phyloP scores from a whole-genome alignment of 441 rosid genomes.

The Brassica hybrid region DNA sequence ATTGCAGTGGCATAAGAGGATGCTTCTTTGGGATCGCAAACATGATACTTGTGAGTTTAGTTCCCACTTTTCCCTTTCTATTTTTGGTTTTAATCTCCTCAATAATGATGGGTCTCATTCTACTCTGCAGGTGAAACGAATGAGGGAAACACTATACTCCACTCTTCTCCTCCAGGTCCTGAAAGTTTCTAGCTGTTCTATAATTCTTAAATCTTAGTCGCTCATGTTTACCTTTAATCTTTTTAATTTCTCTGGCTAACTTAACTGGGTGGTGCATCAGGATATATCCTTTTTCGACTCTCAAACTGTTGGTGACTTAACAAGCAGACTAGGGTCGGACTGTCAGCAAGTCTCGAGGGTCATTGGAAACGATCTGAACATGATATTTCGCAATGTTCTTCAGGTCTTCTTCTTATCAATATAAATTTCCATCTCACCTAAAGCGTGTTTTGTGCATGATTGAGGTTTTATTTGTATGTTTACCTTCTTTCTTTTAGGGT shows the following conservation, averaged over 20 bases:
- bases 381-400: constrained; percentile 82
- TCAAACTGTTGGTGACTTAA: constrained; percentile 97
- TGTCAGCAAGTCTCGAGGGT: constrained; percentile 98
- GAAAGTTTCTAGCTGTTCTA: constrained; percentile 22
- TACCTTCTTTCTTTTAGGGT: constrained; percentile 63
- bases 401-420: constrained; percentile 63
- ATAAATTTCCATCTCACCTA: constrained; percentile 10
- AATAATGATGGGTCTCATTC: constrained; percentile 24
- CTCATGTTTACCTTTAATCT: constrained; percentile 19
- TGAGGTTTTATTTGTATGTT: constrained; percentile 35
- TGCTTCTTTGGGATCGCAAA: constrained; percentile 93
- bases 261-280: constrained; percentile 46
- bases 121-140: constrained; percentile 76
- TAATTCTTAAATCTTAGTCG: constrained; percentile 26
- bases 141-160: constrained; percentile 92
- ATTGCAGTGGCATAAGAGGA: constrained; percentile 87
- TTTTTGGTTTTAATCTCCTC: constrained; percentile 10
- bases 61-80: neutral
- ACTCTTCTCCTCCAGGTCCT: constrained; percentile 90
- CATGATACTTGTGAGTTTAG: constrained; percentile 92
- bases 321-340: constrained; percentile 98
- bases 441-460: constrained; percentile 14
- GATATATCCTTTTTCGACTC: constrained; percentile 92
- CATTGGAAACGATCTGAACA: constrained; percentile 90
- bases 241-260: constrained; percentile 16